Conservation (phyloP, 177 flowering plant genomes). For the Telopea speciosissima region DNA sequence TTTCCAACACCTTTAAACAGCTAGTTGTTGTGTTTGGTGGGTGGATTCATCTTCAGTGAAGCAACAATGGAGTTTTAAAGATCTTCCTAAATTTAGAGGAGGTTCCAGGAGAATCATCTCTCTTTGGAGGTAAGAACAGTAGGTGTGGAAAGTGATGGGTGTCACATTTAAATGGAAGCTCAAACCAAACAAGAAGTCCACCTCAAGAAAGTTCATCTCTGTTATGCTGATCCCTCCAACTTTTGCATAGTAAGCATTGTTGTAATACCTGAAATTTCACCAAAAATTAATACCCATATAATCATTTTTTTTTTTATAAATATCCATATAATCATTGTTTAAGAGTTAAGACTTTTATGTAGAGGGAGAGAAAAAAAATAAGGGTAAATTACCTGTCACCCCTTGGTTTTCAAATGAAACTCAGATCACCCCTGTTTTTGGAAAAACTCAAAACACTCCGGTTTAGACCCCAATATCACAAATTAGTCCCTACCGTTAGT, state of each 20-base stretch:
- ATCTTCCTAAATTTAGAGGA: slow-evolving; percentile 25
- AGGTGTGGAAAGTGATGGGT: slow-evolving; percentile 66
- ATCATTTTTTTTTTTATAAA: no score
- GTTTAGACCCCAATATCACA: no score
- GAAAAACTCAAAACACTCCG: no score
- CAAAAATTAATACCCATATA: no score
- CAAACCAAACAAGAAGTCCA: slow-evolving; percentile 83
- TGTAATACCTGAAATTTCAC: slow-evolving; percentile 65
- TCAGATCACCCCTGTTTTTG: no score
- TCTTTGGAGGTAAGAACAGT: slow-evolving; percentile 65
- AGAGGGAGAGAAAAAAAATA: no score
- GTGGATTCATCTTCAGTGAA: slow-evolving; percentile 63
- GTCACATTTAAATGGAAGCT: slow-evolving; percentile 81
- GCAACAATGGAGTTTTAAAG: slow-evolving; percentile 43
- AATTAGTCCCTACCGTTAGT: no score
- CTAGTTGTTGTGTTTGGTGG: slow-evolving; percentile 48
- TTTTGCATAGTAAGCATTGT: slow-evolving; percentile 95
- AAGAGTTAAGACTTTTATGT: no score
- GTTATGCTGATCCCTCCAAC: slow-evolving; percentile 86
- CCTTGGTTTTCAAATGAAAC: no score
- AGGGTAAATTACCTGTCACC: no score
- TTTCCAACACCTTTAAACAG: slow-evolving; percentile 32
- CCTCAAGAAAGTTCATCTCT: slow-evolving; percentile 87
- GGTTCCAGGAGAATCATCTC: slow-evolving; percentile 45
- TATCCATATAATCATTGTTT: no score